A percentile compares a stretch with the other conserved stretches of the same genome.
phyloP scores from a whole-genome alignment of 108 stramenopile genomes.

The Tribonema minus region DNA sequence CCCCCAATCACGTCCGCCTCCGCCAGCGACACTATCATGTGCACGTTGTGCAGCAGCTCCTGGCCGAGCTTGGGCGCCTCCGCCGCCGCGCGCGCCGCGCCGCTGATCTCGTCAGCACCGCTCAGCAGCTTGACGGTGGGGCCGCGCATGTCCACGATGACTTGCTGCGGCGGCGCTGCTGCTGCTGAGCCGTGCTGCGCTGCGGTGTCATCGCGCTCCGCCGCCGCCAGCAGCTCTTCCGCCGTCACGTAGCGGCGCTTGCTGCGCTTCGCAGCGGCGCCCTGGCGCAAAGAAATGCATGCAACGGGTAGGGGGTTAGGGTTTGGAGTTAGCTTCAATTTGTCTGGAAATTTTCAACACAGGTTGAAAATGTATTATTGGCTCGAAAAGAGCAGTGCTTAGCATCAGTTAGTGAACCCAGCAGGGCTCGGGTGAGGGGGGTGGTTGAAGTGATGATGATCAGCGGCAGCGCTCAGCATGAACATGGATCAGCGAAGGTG shows the following conservation, averaged over 20 bases:
- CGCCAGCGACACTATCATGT: constrained; percentile 39
- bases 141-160: constrained; percentile 49
- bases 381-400: no score
- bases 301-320: no score
- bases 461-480: no score
- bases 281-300: no score
- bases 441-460: no score
- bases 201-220: not conserved
- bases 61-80: constrained; percentile 41
- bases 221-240: constrained; percentile 27
- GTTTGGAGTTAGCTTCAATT: no score
- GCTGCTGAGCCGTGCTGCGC: not conserved
- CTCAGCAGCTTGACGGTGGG: constrained; percentile 44
- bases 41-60: constrained; percentile 52
- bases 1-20: constrained; percentile 21
- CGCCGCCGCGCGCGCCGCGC: constrained; percentile 9
- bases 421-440: no score
- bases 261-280: not conserved
- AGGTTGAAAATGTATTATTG: no score
- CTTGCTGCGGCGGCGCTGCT: constrained; percentile 11
- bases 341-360: no score
- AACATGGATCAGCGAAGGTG: no score
- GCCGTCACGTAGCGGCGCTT: constrained; percentile 17
- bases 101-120: constrained; percentile 35
- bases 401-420: no score